These are phyloP conservation scores for Trichoderma sp. DNA, from an alignment of 2,329 filamentous ascomycete genomes.

Conservation along the genomic window DNA sequence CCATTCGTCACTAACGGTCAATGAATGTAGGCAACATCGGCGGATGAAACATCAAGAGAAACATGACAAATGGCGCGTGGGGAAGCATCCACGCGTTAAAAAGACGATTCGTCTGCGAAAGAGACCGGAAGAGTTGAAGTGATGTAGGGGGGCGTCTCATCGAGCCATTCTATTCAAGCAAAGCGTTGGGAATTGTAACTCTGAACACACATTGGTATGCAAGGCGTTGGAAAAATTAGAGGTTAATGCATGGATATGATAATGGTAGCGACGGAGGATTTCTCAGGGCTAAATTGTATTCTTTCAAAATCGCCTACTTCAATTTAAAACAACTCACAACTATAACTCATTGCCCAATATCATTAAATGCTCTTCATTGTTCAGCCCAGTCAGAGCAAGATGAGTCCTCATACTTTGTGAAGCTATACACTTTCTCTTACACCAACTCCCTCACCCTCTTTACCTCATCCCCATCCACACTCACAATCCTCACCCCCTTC, in stretches of 20 bases:
- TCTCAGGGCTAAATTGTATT: background rate
- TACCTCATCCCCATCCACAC: background rate
- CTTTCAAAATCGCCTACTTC: background rate
- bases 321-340: background rate
- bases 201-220: background rate
- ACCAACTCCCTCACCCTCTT: background rate
- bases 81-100: background rate
- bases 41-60: background rate
- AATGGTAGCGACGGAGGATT: background rate
- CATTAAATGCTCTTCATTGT: background rate
- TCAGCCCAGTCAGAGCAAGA: background rate
- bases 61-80: background rate
- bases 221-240: background rate
- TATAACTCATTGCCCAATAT: too few relatives aligned
- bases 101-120: background rate
- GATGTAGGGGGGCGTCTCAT: background rate
- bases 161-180: background rate
- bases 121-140: background rate
- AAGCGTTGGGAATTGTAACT: background rate
- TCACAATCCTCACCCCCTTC: slow-evolving; percentile 5
- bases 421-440: background rate
- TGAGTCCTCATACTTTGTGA: background rate
- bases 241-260: background rate
- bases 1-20: background rate
- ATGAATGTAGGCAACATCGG: background rate